phyloP scores from a whole-genome alignment of 2,329 filamentous ascomycete genomes.

The Paraphoma chrysanthemicola region DNA sequence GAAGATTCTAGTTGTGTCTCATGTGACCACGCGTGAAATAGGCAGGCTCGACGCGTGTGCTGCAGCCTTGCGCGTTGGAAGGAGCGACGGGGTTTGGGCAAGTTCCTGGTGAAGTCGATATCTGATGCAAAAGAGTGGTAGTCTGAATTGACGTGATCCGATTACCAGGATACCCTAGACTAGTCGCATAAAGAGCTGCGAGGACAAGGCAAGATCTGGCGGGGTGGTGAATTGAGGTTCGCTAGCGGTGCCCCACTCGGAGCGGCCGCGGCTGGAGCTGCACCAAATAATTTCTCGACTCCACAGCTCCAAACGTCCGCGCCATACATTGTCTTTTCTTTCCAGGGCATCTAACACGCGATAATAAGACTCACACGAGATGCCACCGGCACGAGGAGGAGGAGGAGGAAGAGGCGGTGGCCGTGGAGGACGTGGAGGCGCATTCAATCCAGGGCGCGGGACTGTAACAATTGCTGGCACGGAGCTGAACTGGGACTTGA shows the following conservation, averaged over 20 bases:
- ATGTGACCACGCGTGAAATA: conserved; percentile 38
- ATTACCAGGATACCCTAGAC: background rate
- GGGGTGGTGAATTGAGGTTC: conserved; percentile 11
- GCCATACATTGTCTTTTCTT: background rate
- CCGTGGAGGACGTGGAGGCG: conserved; percentile 38
- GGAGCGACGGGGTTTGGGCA: background rate
- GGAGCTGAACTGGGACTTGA: conserved; percentile 51
- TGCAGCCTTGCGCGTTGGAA: conserved; percentile 10
- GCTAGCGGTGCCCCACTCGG: conserved; percentile 31
- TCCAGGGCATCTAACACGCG: too few species aligned
- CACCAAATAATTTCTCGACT: conserved; percentile 27
- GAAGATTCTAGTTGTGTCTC: conserved; percentile 36
- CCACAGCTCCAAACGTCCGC: conserved; percentile 4
- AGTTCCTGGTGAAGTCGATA: background rate
- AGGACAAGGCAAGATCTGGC: conserved; percentile 6
- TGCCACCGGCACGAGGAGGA: conserved; percentile 42
- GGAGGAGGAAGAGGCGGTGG: conserved; percentile 38
- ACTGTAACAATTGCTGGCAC: conserved; percentile 52
- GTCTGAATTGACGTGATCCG: background rate
- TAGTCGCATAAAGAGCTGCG: background rate
- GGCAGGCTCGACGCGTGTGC: conserved; percentile 14
- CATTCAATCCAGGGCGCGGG: conserved; percentile 36
- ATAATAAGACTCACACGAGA: conserved; percentile 1
- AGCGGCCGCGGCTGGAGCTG: conserved; percentile 19
- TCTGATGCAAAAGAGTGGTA: background rate